Base-by-base conservation (phyloP, 352 stramenopile species). In the Phytophthora macrochlamydospora region DNA sequence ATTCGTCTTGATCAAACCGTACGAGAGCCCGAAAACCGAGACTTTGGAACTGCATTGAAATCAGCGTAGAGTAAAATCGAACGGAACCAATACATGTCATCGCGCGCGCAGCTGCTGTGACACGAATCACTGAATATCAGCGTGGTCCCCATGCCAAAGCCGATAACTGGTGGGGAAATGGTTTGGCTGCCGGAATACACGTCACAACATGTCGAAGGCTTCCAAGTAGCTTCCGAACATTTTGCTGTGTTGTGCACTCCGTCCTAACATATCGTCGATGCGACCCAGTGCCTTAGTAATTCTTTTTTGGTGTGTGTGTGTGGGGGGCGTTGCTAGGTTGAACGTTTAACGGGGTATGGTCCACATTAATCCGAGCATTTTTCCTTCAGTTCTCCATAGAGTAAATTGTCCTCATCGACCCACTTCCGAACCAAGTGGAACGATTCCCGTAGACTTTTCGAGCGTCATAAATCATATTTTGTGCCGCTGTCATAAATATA, bases 331-430 rank as follows among this genome's bases (percentile, higher is more conserved):
- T 24, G 18, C 18, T 24, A 61, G 51, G 3, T 51, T 3, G 2
- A 61, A 44, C 18, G 24, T 48, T 51, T 33, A 67, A 9, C 0
- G 1, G n/a, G 59, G 35, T 12, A 60, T 67, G 29, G 60, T 50
- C 35, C 33, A 61, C 33, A 57, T 24, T 33, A 61, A 29, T 1
- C 51, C 59, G 9, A 59, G 51, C 29, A 60, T 51, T 67, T 60
- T 60, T 24, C 51, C 45, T 51, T 33, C 43, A 24, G 7, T 51
- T 30, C 30, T 2, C 59, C 59, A 60, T 4, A 45, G 18, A 24
- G 18, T 24, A 24, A 40, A 2, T 54, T 58, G 13, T 48, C 35
- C 33, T n/a, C 31, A 49, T 52, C 18, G 18, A 24, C 18, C 18
- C 18, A 24, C 18, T 24, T 24, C 18, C 18, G 51, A 45, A 30